phyloP scores from a whole-genome alignment of 225 moss, liverwort and hornwort genomes.

The Takakia lepidozioides region DNA sequence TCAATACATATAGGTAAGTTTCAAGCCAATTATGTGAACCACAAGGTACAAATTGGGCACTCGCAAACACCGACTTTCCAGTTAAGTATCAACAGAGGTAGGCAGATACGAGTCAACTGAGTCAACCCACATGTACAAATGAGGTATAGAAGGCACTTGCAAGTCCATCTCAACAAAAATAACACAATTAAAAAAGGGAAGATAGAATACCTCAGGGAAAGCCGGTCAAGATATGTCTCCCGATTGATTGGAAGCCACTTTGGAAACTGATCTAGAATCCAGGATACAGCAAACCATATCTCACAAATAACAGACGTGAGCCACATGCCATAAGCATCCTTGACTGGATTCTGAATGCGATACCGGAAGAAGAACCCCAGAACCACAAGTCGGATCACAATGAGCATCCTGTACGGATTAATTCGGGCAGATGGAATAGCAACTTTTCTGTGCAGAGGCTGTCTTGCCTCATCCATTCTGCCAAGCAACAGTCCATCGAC shows the following conservation, averaged over 20 bases:
- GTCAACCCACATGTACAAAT: no score
- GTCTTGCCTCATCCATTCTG: slow-evolving; percentile 93
- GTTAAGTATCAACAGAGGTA: no score
- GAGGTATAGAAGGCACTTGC: no score
- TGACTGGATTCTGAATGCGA: slow-evolving; percentile 67
- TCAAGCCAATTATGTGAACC: no score
- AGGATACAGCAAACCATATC: slow-evolving; percentile 92
- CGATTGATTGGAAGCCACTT: slow-evolving; percentile 93
- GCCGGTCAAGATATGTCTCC: slow-evolving; percentile 86
- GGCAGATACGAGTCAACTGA: no score
- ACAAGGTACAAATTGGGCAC: no score
- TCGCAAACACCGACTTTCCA: no score
- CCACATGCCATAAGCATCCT: slow-evolving; percentile 67
- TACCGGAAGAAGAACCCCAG: slow-evolving; percentile 88
- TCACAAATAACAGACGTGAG: slow-evolving; percentile 88
- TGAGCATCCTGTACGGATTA: slow-evolving; percentile 81
- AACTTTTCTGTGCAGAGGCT: slow-evolving; percentile 81
- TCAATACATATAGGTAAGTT: no score
- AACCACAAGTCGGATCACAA: slow-evolving; percentile 58
- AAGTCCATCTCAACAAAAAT: no score
- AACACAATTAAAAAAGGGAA: no score
- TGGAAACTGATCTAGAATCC: slow-evolving; percentile 98
- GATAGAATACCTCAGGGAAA: slow-evolving; percentile 56
- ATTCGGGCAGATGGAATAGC: slow-evolving; percentile 69
- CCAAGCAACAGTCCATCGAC: neutral